Conservation (phyloP, 257 asterid species). For the Voacanga thouarsii region DNA sequence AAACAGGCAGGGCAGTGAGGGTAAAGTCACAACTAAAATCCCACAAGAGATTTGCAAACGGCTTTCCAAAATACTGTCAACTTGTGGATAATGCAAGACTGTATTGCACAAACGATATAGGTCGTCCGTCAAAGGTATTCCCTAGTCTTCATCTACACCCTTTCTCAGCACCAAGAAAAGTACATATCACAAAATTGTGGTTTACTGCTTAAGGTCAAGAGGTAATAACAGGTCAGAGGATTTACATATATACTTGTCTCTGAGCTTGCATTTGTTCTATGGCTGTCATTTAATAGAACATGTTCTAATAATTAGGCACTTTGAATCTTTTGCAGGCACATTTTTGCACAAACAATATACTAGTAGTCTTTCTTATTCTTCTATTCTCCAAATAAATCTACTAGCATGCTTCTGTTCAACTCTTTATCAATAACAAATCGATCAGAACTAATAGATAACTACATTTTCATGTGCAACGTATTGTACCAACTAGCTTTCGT, state of each 20-base stretch:
- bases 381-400: background rate
- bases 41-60: constrained; percentile 87
- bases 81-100: constrained; percentile 86
- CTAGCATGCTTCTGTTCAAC: no score
- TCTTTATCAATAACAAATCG: no score
- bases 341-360: background rate
- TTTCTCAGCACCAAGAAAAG: background rate
- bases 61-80: constrained; percentile 59
- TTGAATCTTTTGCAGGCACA: no score
- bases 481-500: background rate
- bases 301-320: no score
- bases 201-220: no score
- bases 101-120: constrained; percentile 59
- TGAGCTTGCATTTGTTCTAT: no score
- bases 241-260: no score
- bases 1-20: constrained; percentile 84
- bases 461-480: background rate
- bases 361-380: background rate
- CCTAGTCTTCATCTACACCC: background rate
- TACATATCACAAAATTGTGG: background rate
- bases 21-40: constrained; percentile 79
- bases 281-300: background rate
- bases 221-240: no score
- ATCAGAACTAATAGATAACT: background rate
- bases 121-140: constrained; percentile 63